Percentiles rank a stretch among this genome's conserved stretches.
Conservation (phyloP, 1,284 basidiomycete genomes). For the Ganoderma lucidum region DNA sequence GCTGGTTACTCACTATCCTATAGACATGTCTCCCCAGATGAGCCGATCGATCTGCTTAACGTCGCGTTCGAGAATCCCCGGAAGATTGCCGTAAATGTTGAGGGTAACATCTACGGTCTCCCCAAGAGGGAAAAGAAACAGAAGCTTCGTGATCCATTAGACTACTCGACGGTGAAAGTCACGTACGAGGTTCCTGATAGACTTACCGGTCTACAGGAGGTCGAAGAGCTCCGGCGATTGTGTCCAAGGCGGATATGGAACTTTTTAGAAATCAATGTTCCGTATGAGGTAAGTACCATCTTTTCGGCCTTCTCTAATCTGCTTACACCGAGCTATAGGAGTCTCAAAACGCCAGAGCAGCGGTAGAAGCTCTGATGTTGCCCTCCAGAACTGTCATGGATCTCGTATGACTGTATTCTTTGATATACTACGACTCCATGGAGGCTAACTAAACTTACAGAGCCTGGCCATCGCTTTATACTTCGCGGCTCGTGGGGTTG, state of each 20-base stretch:
- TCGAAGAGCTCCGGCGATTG: constrained; percentile 76
- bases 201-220: constrained; percentile 78
- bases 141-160: constrained; percentile 35
- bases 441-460: constrained; percentile 49
- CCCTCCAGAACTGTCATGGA: constrained; percentile 93
- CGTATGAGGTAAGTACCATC: constrained; percentile 68
- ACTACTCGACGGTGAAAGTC: constrained; percentile 38
- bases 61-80: constrained; percentile 96
- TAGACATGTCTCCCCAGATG: constrained; percentile 74
- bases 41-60: constrained; percentile 94
- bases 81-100: constrained; percentile 58
- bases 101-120: constrained; percentile 54
- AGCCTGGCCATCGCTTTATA: constrained; percentile 92
- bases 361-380: constrained; percentile 81
- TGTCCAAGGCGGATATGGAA: constrained; percentile 87
- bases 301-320: constrained; percentile 16
- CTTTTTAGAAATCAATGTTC: constrained; percentile 90
- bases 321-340: constrained; percentile 55
- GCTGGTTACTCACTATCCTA: background rate
- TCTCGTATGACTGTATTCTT: constrained; percentile 60
- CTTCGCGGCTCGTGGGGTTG: constrained; percentile 88
- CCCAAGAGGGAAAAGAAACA: constrained; percentile 52
- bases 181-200: constrained; percentile 88
- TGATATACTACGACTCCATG: background rate
- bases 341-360: constrained; percentile 60